Evolutionary conservation across 2,329 filamentous ascomycete genomes (phyloP), one percentile per base, ranked within the genome.

Genomic region (Exophiala aquamarina): DNA sequence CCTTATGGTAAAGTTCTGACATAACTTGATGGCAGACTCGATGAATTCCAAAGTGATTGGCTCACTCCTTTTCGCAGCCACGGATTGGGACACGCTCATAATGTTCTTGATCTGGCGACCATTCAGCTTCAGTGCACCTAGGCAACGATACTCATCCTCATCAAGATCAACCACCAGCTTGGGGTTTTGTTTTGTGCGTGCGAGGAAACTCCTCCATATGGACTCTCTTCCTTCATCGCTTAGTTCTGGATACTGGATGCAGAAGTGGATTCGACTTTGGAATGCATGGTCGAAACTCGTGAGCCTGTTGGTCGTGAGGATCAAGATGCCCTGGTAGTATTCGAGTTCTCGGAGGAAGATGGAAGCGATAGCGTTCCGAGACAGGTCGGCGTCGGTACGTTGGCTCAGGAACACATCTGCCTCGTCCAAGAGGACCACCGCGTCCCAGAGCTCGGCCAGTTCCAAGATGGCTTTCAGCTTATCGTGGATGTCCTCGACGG

Each of bases 211-310:
- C n/a, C 34, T 10, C 52, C 52, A 55, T 9, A 51, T 42, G 20
- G 36, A 5, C 4, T 34, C 17, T 3, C 58, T 54, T 14, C 55
- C 41, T 1, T 31, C 2, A 9, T 31, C 2, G 1, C 23, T 37
- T 5, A 64, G 39, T 7, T 45, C 48, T 3, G 48, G 33, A 21
- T 95, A 95, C 21, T 86, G 77, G 6, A 95, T 72, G 0, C 88
- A 87, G 59, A 95, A 84, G 64, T 95, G 89, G 52, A 94, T 94
- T 17, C 90, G 81, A 6, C 83, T 87, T 64, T 93, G 87, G 73
- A 95, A 94, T 1, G 89, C 90, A 54, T 93, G 87, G 59, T 95
- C 90, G 60, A 95, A 93, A 0, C 86, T 90, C 70, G 83, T 69
- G 1, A 93, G 87, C 2, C 89, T 82, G 54, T 76, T 76, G 3